A percentile compares a stretch with the other conserved stretches of the same genome.
Conservation (phyloP, 2,329 filamentous ascomycete species). For the Mycocentrospora acerina region DNA sequence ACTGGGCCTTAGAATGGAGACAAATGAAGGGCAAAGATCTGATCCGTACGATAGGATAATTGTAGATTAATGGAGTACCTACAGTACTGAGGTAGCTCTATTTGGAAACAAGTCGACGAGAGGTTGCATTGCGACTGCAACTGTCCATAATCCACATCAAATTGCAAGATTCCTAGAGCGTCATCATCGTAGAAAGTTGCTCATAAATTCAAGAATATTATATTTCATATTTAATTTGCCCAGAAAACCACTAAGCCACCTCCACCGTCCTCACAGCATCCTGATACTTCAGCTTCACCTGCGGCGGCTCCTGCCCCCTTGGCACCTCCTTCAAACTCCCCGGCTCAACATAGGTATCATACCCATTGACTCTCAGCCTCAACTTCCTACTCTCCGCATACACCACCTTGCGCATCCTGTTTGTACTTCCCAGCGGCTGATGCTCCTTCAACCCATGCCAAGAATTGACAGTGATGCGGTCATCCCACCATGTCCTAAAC, state of each 20-base stretch:
- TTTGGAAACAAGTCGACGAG: too few relatives aligned
- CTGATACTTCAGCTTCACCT: conserved; percentile 19
- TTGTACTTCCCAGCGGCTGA: conserved; percentile 44
- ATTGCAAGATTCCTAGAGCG: too few relatives aligned
- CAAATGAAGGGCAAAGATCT: too few relatives aligned
- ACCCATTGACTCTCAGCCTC: conserved; percentile 42
- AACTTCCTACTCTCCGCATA: conserved; percentile 46
- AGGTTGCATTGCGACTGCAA: too few relatives aligned
- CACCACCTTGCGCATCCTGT: conserved; percentile 45
- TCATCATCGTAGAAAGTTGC: too few relatives aligned
- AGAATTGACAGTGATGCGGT: conserved; percentile 42
- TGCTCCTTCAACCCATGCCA: conserved; percentile 45
- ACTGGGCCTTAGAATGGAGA: too few relatives aligned
- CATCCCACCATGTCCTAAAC: conserved; percentile 46
- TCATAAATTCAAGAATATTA: too few relatives aligned
- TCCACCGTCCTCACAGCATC: conserved; percentile 18
- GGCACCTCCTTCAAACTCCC: conserved; percentile 41
- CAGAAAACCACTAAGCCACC: conserved; percentile 2
- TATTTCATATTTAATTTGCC: too few relatives aligned
- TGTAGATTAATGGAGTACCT: too few relatives aligned
- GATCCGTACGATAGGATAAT: too few relatives aligned
- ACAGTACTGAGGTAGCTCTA: too few relatives aligned
- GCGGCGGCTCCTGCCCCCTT: conserved; percentile 19
- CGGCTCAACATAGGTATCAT: conserved; percentile 45
- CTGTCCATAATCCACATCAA: too few relatives aligned